Percentiles rank a stretch among this genome's conserved stretches.
These are phyloP conservation scores for Trichaptum fuscoviolaceum DNA, from an alignment of 768 basidiomycete species.

Conservation along the genomic window DNA sequence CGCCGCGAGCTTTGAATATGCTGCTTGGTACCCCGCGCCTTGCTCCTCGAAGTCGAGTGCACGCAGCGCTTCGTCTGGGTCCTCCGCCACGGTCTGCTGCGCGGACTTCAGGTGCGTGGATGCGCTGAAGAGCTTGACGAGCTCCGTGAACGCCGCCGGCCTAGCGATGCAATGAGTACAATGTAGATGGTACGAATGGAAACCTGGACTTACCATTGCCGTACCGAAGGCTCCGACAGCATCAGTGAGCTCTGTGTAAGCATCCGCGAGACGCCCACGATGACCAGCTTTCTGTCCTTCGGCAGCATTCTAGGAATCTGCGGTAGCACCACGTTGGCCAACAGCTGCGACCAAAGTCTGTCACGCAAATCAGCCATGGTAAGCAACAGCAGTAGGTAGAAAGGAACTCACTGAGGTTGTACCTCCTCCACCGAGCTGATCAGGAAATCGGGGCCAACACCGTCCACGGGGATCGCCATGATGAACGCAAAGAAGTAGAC, in stretches of 20 bases:
- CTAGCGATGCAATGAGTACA: conserved; percentile 32
- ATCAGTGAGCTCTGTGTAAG: conserved; percentile 71
- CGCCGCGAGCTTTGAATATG: conserved; percentile 88
- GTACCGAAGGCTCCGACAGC: conserved; percentile 55
- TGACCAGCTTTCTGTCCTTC: conserved; percentile 82
- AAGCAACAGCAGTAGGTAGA: neutral
- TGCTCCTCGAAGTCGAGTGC: conserved; percentile 90
- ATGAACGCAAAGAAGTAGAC: conserved; percentile 71
- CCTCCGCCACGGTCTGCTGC: conserved; percentile 30
- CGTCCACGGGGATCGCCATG: conserved; percentile 69
- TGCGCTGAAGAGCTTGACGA: conserved; percentile 35
- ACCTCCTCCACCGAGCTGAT: conserved; percentile 77
- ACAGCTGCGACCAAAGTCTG: conserved; percentile 76
- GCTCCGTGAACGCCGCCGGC: conserved; percentile 61
- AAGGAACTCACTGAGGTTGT: conserved; percentile 64
- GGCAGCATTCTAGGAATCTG: conserved; percentile 75
- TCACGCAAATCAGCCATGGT: conserved; percentile 11
- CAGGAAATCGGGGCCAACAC: conserved; percentile 73
- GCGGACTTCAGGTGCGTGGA: conserved; percentile 1
- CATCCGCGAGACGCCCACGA: conserved; percentile 73
- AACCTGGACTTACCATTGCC: conserved; percentile 54
- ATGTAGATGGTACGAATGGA: too few relatives aligned
- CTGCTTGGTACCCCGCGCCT: conserved; percentile 86
- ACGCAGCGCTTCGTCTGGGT: conserved; percentile 53
- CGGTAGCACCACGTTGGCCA: conserved; percentile 71